Evolutionary conservation across 208 protist species (phyloP), one percentile per base, ranked within the genome.

Genomic region (Wallacemonas sp.): DNA sequence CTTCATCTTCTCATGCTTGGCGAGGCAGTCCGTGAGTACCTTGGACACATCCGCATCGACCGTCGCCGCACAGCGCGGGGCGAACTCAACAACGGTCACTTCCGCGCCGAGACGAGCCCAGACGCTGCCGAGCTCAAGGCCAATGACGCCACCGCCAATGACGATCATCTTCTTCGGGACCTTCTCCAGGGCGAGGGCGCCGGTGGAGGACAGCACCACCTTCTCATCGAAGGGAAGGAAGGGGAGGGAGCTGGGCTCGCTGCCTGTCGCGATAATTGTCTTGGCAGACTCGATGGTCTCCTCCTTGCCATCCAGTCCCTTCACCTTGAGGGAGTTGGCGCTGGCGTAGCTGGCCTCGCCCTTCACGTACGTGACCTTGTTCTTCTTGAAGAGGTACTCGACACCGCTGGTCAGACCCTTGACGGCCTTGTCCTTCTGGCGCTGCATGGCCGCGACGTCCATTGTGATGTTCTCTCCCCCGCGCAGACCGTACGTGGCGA

Each of bases 341-440:
- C 58, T 85, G 1, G 71, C 71, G 65, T 99, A 92, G 45, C 71
- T 87, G 57, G 89, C 98, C 68, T 85, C 69, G 57, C 98, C 98
- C 78, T 98, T 98, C 46, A 92, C 72, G 81, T 99, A 99, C 15
- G 85, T 85, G 30, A 99, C 97, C 69, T 98, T 98, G 83, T 99
- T 99, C 90, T 99, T 99, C 78, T 99, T 99, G 85, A 99, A 98
- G n/a, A 99, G 89, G 39, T 94, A 87, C 88, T 99, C 98, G 59
- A 99, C 99, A 58, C 99, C 98, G 37, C 82, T 63, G 0, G 97
- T 99, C 19, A 99, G 88, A 15, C 78, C 89, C 46, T 81, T 96
- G 8, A 99, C 97, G 26, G 93, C 79, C 66, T 93, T 97, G 22
- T 96, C 85, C 88, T 99, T 99, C 60, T 97, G 79, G 52, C 62